These are phyloP conservation scores for Usnea hakonensis DNA, from an alignment of 495 filamentous ascomycete genomes.

Conservation along the genomic window DNA sequence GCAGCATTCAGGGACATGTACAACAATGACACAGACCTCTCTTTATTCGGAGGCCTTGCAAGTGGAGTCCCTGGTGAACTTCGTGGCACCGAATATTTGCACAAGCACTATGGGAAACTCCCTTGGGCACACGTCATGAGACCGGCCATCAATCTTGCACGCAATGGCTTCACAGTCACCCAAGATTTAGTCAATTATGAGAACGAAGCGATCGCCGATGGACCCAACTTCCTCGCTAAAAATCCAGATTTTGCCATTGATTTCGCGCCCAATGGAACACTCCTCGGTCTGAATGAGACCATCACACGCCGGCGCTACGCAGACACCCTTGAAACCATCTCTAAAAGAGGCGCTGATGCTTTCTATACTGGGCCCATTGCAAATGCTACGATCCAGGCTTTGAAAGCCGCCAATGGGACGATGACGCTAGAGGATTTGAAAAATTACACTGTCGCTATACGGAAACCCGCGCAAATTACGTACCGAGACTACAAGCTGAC, in stretches of 20 bases:
- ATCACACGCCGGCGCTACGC: constrained; percentile 76
- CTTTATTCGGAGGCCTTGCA: constrained; percentile 55
- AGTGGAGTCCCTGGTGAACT: constrained; percentile 81
- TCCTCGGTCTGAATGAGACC: constrained; percentile 60
- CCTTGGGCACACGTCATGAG: constrained; percentile 62
- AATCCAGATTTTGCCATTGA: constrained; percentile 77
- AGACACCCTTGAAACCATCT: constrained; percentile 67
- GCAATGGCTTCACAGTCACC: constrained; percentile 64
- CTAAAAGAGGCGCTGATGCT: constrained; percentile 55
- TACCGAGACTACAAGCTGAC: constrained; percentile 66
- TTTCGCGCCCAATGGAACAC: constrained; percentile 74
- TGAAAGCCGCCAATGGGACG: constrained; percentile 61
- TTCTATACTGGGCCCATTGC: constrained; percentile 74
- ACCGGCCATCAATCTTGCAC: constrained; percentile 67
- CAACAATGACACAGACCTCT: constrained; percentile 43
- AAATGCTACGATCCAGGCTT: constrained; percentile 58
- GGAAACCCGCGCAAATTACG: constrained; percentile 54
- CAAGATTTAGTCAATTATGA: constrained; percentile 67
- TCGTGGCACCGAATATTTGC: constrained; percentile 66
- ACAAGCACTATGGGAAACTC: constrained; percentile 61
- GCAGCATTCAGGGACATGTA: constrained; percentile 78
- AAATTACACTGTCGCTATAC: constrained; percentile 56
- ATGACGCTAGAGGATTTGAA: constrained; percentile 74
- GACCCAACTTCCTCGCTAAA: constrained; percentile 56
- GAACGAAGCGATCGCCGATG: constrained; percentile 33